A percentile compares a stretch with the other conserved stretches of the same genome.
Conservation (phyloP, 805 yeast species). For the Kodamaea jinghongensis region DNA sequence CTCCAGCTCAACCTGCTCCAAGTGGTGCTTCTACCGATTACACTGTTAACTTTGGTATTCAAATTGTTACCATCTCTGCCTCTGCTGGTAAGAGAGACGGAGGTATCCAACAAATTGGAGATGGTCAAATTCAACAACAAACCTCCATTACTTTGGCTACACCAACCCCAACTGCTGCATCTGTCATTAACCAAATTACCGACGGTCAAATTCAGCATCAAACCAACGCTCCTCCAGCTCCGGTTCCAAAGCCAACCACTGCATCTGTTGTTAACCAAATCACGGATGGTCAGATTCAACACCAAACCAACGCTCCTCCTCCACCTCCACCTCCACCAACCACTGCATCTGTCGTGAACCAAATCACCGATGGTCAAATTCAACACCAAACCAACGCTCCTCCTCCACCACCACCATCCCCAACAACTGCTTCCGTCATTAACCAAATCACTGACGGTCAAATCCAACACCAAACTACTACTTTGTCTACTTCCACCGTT, state of each 20-base stretch:
- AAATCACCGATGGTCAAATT: constrained; percentile 48
- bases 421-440: constrained; percentile 25
- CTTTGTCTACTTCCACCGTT: constrained; percentile 24
- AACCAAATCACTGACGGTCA: constrained; percentile 41
- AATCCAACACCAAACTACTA: constrained; percentile 24
- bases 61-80: constrained; percentile 21
- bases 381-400: constrained; percentile 34
- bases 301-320: constrained; percentile 37
- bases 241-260: constrained; percentile 38
- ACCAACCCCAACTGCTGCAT: constrained; percentile 19
- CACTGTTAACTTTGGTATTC: constrained; percentile 8
- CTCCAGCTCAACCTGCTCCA: constrained; percentile 30
- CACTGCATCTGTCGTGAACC: constrained; percentile 31
- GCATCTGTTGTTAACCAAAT: constrained; percentile 42
- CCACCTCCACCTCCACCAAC: constrained; percentile 23
- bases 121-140: constrained; percentile 55
- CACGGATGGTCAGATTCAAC: constrained; percentile 48
- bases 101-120: constrained; percentile 40
- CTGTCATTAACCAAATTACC: constrained; percentile 39
- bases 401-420: constrained; percentile 30
- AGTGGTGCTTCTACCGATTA: constrained; percentile 23
- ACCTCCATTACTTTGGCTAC: constrained; percentile 29
- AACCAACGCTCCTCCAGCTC: constrained; percentile 62
- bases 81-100: constrained; percentile 24
- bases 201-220: constrained; percentile 38